Conservation (phyloP, 1,139 yeast species). For the Scheffersomyces cryptocercus region DNA sequence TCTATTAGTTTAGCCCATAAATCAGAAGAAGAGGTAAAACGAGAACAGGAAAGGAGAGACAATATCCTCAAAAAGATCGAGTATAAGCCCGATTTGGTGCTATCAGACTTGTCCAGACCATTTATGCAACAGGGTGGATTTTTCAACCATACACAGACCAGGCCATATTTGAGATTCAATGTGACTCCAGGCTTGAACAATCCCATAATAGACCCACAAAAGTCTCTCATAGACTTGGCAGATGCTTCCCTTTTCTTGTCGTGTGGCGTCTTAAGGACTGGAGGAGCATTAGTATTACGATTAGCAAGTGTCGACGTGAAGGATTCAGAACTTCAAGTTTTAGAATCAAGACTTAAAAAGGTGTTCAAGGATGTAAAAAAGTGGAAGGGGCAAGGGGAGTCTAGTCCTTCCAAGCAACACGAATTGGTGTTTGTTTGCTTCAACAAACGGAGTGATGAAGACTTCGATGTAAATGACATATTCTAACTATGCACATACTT, state of each 20-base stretch:
- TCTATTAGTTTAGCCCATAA: conserved; percentile 12
- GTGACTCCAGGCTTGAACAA: conserved; percentile 27
- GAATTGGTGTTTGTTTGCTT: conserved; percentile 75
- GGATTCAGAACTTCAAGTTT: conserved; percentile 55
- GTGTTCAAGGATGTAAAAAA: conserved; percentile 46
- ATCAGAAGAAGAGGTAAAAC: conserved; percentile 10
- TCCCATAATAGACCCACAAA: conserved; percentile 25
- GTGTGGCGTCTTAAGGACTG: conserved; percentile 63
- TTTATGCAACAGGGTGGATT: conserved; percentile 64
- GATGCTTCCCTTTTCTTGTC: conserved; percentile 86
- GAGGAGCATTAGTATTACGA: conserved; percentile 76
- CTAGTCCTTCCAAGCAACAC: conserved; percentile 58
- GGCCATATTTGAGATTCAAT: conserved; percentile 53
- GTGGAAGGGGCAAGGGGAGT: conserved; percentile 22
- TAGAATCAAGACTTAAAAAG: conserved; percentile 56
- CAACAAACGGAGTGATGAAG: conserved; percentile 39
- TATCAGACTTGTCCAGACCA: conserved; percentile 89
- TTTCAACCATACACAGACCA: conserved; percentile 73
- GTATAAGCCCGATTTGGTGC: conserved; percentile 53
- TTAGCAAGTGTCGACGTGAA: conserved; percentile 57
- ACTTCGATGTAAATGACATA: conserved; percentile 32
- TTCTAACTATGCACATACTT: conserved; percentile 3
- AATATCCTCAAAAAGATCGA: conserved; percentile 11
- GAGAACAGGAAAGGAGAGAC: conserved; percentile 7
- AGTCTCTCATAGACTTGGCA: conserved; percentile 62